Evolutionary conservation across 805 yeast species (phyloP).

Genomic region (Wickerhamomyces queroliae): DNA sequence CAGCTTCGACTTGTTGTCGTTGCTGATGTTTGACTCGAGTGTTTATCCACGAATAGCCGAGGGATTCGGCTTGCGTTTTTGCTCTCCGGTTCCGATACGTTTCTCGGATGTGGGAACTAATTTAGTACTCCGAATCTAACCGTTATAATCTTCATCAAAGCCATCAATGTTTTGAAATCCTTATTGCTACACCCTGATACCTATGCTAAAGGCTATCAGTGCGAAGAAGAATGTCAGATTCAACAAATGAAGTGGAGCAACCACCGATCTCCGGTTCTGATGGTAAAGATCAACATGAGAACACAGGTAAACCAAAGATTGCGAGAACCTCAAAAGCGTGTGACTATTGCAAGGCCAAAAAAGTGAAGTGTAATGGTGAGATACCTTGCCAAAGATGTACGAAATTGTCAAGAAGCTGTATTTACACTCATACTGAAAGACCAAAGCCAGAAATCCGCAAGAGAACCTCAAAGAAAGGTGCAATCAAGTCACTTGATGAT

Average conservation of each 20-base stretch:
- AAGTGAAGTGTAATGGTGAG: conserved; percentile 74
- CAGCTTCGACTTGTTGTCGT: too few species aligned
- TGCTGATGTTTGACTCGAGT: too few species aligned
- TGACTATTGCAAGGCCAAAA: conserved; percentile 53
- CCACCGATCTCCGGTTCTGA: not conserved
- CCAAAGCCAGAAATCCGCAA: conserved; percentile 12
- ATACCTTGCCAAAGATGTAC: conserved; percentile 80
- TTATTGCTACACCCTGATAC: too few species aligned
- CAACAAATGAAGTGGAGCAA: not conserved
- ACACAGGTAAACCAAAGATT: not conserved
- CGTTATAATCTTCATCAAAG: too few species aligned
- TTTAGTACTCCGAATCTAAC: too few species aligned
- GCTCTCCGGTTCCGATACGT: too few species aligned
- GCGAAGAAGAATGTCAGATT: too few species aligned
- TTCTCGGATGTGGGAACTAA: too few species aligned
- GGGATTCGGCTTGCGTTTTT: too few species aligned
- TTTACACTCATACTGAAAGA: conserved; percentile 70
- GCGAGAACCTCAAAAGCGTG: conserved; percentile 37
- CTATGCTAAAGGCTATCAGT: too few species aligned
- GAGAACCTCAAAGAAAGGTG: conserved; percentile 12
- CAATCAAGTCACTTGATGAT: not conserved
- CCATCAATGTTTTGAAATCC: too few species aligned
- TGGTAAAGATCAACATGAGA: not conserved
- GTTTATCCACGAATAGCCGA: too few species aligned
- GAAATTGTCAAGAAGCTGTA: conserved; percentile 71